phyloP scores from a whole-genome alignment of 441 rosid species.

The Syzygium syzygioides region DNA sequence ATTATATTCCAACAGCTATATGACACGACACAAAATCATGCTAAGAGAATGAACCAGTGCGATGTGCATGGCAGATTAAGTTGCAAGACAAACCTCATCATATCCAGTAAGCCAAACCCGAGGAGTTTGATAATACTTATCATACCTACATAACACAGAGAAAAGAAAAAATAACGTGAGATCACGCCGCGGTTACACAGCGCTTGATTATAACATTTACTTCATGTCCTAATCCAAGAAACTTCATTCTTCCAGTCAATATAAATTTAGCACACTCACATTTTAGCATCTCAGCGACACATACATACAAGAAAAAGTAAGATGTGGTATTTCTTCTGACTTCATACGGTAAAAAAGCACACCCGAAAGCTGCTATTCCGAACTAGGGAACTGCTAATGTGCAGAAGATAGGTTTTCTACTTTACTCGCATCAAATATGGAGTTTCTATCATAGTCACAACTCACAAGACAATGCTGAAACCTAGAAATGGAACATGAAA shows the following conservation, averaged over 20 bases:
- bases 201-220: neutral
- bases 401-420: neutral
- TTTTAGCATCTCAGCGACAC: neutral
- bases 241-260: neutral
- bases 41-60: neutral
- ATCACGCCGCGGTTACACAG: neutral
- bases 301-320: neutral
- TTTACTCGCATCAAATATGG: neutral
- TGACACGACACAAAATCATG: neutral
- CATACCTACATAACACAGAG: conserved; percentile 52
- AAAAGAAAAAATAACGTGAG: neutral
- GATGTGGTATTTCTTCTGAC: neutral
- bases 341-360: neutral
- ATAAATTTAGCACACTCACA: neutral
- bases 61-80: neutral
- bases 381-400: neutral
- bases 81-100: conserved; percentile 64
- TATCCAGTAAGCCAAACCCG: conserved; percentile 99
- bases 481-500: neutral
- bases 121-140: conserved; percentile 97
- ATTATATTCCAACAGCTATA: neutral
- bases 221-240: neutral
- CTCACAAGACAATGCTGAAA: neutral
- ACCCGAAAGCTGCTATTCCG: neutral
- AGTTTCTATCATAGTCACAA: neutral